A percentile compares a stretch with the other conserved stretches of the same genome.
phyloP scores from a whole-genome alignment of 1,284 basidiomycete genomes.

The Caloboletus inedulis region DNA sequence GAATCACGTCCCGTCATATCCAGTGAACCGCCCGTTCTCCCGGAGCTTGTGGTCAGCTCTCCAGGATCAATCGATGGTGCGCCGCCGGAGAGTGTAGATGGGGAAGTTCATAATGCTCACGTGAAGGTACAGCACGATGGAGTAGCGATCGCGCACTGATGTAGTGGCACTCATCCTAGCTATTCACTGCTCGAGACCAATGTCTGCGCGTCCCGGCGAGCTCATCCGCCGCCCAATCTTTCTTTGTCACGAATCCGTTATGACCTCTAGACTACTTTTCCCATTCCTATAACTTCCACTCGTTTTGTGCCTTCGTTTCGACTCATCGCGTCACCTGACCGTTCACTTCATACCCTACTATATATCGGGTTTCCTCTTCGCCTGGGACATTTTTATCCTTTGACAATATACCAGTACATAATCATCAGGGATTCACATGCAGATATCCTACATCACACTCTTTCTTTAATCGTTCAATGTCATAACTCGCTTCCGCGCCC shows the following conservation, averaged over 20 bases:
- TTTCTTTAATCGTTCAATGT: slow-evolving; percentile 9
- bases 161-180: background rate
- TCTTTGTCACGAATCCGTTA: background rate
- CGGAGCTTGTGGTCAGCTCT: slow-evolving; percentile 36
- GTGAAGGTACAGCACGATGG: slow-evolving; percentile 24
- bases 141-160: slow-evolving; percentile 22
- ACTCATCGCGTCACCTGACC: background rate
- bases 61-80: slow-evolving; percentile 34
- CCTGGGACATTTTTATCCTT: background rate
- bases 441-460: slow-evolving; percentile 11
- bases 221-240: background rate
- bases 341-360: slow-evolving; percentile 12
- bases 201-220: background rate
- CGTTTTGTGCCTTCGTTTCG: slow-evolving; percentile 13
- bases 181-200: background rate
- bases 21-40: slow-evolving; percentile 34
- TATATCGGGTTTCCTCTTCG: slow-evolving; percentile 1
- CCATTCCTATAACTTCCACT: slow-evolving; percentile 11
- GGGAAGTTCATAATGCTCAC: slow-evolving; percentile 14
- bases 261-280: slow-evolving; percentile 4
- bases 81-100: slow-evolving; percentile 17
- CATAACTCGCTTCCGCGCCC: background rate
- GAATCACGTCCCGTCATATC: slow-evolving; percentile 28
- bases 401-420: background rate
- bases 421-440: background rate